phyloP scores from a whole-genome alignment of 495 filamentous ascomycete genomes.

The Trichoderma asperelloides region DNA sequence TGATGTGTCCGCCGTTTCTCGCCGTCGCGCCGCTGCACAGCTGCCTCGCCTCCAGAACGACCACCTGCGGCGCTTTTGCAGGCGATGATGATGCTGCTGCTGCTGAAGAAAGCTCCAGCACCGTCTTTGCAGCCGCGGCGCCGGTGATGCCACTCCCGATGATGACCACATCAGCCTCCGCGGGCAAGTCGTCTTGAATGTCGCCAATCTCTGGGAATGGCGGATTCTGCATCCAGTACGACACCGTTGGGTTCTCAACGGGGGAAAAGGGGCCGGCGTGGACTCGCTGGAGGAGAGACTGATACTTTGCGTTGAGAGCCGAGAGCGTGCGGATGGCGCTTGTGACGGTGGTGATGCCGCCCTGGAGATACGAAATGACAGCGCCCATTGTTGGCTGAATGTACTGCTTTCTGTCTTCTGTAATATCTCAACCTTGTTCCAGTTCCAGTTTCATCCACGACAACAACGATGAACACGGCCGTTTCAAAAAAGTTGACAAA shows the following conservation, averaged over 20 bases:
- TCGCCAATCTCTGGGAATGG: constrained; percentile 41
- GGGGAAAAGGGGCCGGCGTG: constrained; percentile 26
- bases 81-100: too few relatives aligned
- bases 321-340: constrained; percentile 14
- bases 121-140: constrained; percentile 36
- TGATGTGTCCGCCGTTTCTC: constrained; percentile 34
- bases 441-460: too few relatives aligned
- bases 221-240: constrained; percentile 52
- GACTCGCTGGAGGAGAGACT: constrained; percentile 16
- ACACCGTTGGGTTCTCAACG: constrained; percentile 37
- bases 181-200: constrained; percentile 30
- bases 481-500: too few relatives aligned
- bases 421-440: too few relatives aligned
- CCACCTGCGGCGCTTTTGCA: constrained; percentile 8
- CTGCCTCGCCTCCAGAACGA: constrained; percentile 30
- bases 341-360: constrained; percentile 7
- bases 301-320: constrained; percentile 12
- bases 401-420: not conserved
- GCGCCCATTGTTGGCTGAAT: constrained; percentile 22
- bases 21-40: constrained; percentile 32
- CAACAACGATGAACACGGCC: too few relatives aligned
- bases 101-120: not conserved
- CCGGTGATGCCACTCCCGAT: constrained; percentile 59
- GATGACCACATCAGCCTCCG: constrained; percentile 42
- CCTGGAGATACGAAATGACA: constrained; percentile 17